phyloP scores from a whole-genome alignment of 2,329 filamentous ascomycete species.

The Zymoseptoria ardabiliae region DNA sequence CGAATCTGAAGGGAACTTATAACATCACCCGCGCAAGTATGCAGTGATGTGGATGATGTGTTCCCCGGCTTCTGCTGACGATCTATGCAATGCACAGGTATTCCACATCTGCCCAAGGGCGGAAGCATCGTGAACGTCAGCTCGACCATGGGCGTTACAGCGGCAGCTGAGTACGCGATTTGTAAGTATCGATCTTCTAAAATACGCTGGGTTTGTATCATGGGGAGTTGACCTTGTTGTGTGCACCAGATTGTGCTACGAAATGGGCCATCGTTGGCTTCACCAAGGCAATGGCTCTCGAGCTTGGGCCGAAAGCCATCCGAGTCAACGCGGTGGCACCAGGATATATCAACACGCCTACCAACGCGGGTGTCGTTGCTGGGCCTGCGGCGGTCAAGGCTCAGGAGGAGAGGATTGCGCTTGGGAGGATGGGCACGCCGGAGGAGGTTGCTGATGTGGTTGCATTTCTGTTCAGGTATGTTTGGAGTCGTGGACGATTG shows the following conservation, averaged over 20 bases:
- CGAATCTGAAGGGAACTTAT: constrained; percentile 37
- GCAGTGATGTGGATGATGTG: constrained; percentile 10
- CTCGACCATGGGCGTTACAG: constrained; percentile 33
- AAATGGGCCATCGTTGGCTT: constrained; percentile 41
- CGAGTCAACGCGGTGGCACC: constrained; percentile 35
- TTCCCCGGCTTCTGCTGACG: background rate
- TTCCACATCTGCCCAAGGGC: background rate
- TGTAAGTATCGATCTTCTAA: background rate
- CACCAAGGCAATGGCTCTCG: constrained; percentile 39
- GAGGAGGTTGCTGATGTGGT: constrained; percentile 46
- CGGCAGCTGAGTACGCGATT: constrained; percentile 33
- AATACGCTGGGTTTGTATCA: background rate
- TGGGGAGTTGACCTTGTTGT: background rate
- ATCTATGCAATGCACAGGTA: background rate
- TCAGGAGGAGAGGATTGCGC: constrained; percentile 34
- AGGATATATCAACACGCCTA: constrained; percentile 41
- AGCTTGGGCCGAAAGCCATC: constrained; percentile 32
- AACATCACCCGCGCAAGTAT: constrained; percentile 36
- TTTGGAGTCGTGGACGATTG: constrained; percentile 6
- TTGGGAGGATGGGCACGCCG: constrained; percentile 38
- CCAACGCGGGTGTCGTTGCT: constrained; percentile 44
- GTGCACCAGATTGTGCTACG: constrained; percentile 30
- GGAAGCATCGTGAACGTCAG: constrained; percentile 38
- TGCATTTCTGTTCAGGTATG: constrained; percentile 42
- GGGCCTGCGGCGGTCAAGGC: constrained; percentile 39